These are phyloP conservation scores for Alternaria triticimaculans DNA, from an alignment of 2,329 filamentous ascomycete genomes.

Conservation along the genomic window DNA sequence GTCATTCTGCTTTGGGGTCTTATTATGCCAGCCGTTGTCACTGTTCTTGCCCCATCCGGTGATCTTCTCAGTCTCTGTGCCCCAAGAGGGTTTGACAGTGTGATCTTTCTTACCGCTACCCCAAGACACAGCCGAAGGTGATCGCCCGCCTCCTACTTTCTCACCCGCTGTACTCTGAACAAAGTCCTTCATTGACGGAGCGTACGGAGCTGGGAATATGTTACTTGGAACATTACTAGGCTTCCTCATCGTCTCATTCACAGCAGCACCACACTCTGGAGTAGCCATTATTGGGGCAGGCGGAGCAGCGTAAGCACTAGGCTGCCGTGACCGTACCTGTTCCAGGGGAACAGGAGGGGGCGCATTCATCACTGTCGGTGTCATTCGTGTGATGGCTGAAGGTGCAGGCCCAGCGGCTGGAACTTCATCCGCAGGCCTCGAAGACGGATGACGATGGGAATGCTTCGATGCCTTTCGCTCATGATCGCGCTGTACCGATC, in stretches of 20 bases:
- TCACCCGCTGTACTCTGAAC: background rate
- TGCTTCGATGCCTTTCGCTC: slow-evolving; percentile 3
- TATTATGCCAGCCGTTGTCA: background rate
- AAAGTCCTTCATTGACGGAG: background rate
- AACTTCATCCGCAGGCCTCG: background rate
- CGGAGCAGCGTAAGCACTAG: background rate
- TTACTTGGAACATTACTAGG: background rate
- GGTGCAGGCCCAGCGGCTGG: background rate
- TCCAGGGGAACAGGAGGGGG: background rate
- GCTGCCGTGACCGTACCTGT: background rate
- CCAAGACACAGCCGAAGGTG: slow-evolving; percentile 15
- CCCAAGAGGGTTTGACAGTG: background rate
- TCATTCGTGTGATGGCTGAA: background rate
- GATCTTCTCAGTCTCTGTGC: background rate
- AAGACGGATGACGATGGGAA: background rate
- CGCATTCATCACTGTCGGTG: slow-evolving; percentile 11
- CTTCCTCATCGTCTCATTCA: background rate
- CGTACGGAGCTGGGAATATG: slow-evolving; percentile 15
- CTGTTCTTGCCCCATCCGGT: background rate
- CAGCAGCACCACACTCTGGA: slow-evolving; percentile 10
- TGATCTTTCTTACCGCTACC: background rate
- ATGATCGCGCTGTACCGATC: background rate
- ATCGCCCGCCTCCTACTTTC: background rate
- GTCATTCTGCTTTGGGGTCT: background rate
- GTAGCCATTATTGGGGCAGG: background rate